Evolutionary conservation across 495 filamentous ascomycete species (phyloP), one percentile per base, ranked within the genome.

Genomic region (Wilcoxina mikolae): DNA sequence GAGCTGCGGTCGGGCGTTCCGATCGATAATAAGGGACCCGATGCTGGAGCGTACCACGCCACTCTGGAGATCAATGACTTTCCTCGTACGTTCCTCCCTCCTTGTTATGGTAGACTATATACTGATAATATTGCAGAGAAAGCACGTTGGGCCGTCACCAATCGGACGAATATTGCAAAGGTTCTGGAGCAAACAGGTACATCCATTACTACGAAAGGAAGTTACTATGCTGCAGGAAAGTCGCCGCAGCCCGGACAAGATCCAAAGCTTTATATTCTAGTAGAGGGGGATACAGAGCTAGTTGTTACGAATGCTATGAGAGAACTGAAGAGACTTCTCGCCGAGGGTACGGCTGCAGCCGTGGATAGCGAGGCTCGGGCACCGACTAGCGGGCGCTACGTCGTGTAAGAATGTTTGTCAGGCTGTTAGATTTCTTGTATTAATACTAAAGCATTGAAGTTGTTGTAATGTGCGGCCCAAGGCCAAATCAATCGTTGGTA

Each of bases 1-100:
- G 83, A 87, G 61, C 78, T 95, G 60, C 81, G 90, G 59, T 82
- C 83, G 2, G 93, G 91, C 4, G 87, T 94, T 45, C 91, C 93
- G 17, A 95, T 95, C 65, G 91, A 99, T 72, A 99, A 99, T 68
- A 94, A 95, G 67, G 91, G 91, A 3, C 91, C 91, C 11, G 91
- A 99, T 71, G 91, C 91, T 5, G 91, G 91, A 26, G 87, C 87
- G 11, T 99, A 91, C 78, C 91, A 99, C 68, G 87, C 91, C 25
- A 96, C 89, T 3, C 72, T 99, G 60, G 93, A 96, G 67, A 96
- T 99, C 76, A 99, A 99, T 67, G 91, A 96, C 70, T 96, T 95
- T 69, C 93, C 91, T 25, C 91, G 78, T 81, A 76, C 74, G 78
- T 74, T 53, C 44, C 42, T 20, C 27, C 31, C 20, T 29, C 2